These are phyloP conservation scores for Volvox reticuliferus DNA, from an alignment of 139 green algal species.

Conservation along the genomic window DNA sequence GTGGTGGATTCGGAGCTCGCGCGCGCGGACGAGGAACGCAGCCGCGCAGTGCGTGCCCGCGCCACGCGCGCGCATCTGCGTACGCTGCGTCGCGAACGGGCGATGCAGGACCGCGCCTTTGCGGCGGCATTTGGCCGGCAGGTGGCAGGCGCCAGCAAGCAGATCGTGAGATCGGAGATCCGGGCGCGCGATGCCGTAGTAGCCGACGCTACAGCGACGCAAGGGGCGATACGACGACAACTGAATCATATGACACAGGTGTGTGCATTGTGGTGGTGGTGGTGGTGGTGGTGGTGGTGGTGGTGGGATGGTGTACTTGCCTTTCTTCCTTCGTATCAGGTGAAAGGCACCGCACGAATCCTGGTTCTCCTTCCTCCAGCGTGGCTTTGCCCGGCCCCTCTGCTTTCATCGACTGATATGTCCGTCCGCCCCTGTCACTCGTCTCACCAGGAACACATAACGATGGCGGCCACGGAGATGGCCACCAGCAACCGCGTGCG, in stretches of 20 bases:
- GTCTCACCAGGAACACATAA: not conserved
- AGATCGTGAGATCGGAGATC: constrained; percentile 14
- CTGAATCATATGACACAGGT: not conserved
- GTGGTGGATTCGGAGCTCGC: constrained; percentile 1
- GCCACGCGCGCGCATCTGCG: constrained; percentile 29
- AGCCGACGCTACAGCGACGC: not conserved
- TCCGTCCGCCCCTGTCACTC: not conserved
- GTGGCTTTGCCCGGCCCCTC: too few relatives aligned
- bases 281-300: not conserved
- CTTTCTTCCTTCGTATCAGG: not conserved
- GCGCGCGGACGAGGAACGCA: not conserved
- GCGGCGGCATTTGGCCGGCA: constrained; percentile 13
- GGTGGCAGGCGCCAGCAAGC: constrained; percentile 23
- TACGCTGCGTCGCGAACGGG: not conserved
- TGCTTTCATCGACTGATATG: not conserved
- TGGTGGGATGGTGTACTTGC: not conserved
- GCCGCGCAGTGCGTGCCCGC: not conserved
- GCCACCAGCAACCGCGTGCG: constrained; percentile 30
- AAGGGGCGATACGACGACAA: not conserved
- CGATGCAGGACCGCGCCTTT: constrained; percentile 44
- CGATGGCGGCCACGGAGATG: not conserved
- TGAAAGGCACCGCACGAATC: not conserved
- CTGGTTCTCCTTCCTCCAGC: not conserved
- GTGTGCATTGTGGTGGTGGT: not conserved
- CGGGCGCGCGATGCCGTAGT: not conserved